Evolutionary conservation across 1,139 yeast genomes (phyloP), one percentile per base, ranked within the genome.

Genomic region (Kurtzmaniella quercitrusa): DNA sequence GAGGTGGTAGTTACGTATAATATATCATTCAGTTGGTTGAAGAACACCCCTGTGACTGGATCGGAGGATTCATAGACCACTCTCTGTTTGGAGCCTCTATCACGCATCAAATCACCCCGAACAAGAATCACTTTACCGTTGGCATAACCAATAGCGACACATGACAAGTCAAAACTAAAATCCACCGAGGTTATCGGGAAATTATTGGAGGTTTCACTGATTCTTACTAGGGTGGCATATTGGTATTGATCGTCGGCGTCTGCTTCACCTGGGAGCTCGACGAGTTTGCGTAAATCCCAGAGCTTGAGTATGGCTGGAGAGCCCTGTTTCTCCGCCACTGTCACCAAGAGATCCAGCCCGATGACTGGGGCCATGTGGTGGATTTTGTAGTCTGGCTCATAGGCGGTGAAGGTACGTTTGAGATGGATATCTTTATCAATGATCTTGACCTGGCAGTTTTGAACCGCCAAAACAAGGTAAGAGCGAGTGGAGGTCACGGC

Each of bases 71-170:
- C 87, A 56, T 81, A 88, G 1, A 91, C 81, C 0, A 85, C 62
- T 31, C 98, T 68, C 57, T 91, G 98, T 50, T 93, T 79, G 3
- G 96, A 81, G 0, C 98, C 98, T 47, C 96, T 66, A 57, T 94
- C 99, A 52, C 93, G 79, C 2, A 87, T 56, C 39, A 94, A 65
- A 60, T 93, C 98, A 6, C 98, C 99, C 48, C 98, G 66, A 0
- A 91, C 79, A 3, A 91, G 66, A 6, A 91, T 69, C 2, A 91
- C 93, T 23, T 82, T 75, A 7, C 99, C 99, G 60, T 90, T 87
- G 17, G 95, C 84, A 58, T 82, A 90, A 0, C 98, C 98, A 33
- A 90, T 66, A 0, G 87, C 95, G 4, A 89, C 60, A 43, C 89
- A 78, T 1, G 87, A 71, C 46, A 82, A 71, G 51, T 83, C 86